These are phyloP conservation scores for Plasmodium fragile DNA, from an alignment of 169 alveolate genomes.

Conservation along the genomic window DNA sequence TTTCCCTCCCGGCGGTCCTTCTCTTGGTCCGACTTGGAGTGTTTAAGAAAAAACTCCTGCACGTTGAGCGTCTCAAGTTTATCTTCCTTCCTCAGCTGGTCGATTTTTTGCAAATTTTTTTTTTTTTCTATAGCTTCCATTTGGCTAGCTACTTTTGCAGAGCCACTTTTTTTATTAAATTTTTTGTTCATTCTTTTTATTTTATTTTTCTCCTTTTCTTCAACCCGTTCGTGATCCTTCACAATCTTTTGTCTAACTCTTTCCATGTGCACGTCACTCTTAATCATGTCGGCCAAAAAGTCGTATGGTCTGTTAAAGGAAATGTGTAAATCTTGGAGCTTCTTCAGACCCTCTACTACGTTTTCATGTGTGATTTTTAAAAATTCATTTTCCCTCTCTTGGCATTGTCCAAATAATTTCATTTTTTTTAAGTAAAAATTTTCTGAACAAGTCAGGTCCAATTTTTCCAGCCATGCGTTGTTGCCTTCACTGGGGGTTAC, in stretches of 20 bases:
- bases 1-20: background rate
- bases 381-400: constrained; percentile 33
- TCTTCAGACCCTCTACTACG: constrained; percentile 26
- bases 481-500: background rate
- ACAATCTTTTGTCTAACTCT: constrained; percentile 22
- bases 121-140: constrained; percentile 60
- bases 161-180: constrained; percentile 57
- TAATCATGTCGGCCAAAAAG: constrained; percentile 55
- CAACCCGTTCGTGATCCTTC: constrained; percentile 33
- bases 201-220: constrained; percentile 41
- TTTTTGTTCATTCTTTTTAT: constrained; percentile 61
- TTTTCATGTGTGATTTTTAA: constrained; percentile 13
- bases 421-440: constrained; percentile 22
- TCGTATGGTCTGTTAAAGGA: constrained; percentile 64
- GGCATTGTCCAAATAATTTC: constrained; percentile 23
- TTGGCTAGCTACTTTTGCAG: constrained; percentile 28
- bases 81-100: constrained; percentile 8
- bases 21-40: constrained; percentile 9
- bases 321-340: constrained; percentile 25
- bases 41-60: constrained; percentile 40
- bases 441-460: constrained; percentile 60
- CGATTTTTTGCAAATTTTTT: constrained; percentile 40
- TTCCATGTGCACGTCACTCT: constrained; percentile 57
- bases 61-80: constrained; percentile 24
- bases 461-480: constrained; percentile 37